A percentile compares a stretch with the other conserved stretches of the same genome.
Conservation (phyloP, 2,329 filamentous ascomycete species). For the Diplocarpon mali region DNA sequence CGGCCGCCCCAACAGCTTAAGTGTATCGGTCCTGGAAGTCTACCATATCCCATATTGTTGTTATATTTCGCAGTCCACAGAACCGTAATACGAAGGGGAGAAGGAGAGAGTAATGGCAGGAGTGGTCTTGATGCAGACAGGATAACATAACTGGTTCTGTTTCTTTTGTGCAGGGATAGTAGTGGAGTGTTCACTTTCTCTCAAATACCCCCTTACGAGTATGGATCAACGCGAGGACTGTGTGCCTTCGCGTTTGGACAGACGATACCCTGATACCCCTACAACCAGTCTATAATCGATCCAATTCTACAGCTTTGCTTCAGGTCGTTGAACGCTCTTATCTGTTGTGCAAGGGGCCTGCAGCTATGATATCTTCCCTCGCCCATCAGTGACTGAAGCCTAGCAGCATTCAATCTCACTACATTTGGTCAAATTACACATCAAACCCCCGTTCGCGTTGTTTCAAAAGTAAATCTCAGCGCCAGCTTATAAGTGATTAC, state of each 20-base stretch:
- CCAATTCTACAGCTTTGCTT: slow-evolving; percentile 2
- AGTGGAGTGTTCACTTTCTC: slow-evolving; percentile 14
- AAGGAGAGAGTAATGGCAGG: slow-evolving; percentile 21
- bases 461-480: too few species aligned
- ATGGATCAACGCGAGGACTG: slow-evolving; percentile 14
- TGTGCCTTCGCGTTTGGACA: slow-evolving; percentile 17
- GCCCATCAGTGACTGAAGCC: too few species aligned
- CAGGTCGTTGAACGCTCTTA: too few species aligned
- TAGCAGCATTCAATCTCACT: too few species aligned
- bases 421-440: too few species aligned
- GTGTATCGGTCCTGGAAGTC: background rate
- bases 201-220: slow-evolving; percentile 20
- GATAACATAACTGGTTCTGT: slow-evolving; percentile 14
- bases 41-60: slow-evolving; percentile 1
- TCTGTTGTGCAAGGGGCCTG: too few species aligned
- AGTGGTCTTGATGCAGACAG: slow-evolving; percentile 12
- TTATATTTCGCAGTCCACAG: slow-evolving; percentile 7
- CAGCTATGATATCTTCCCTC: too few species aligned
- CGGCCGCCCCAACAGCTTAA: slow-evolving; percentile 15
- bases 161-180: slow-evolving; percentile 2
- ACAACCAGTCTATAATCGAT: slow-evolving; percentile 23
- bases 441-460: too few species aligned
- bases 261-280: slow-evolving; percentile 24
- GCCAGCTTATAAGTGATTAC: too few species aligned
- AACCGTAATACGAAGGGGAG: slow-evolving; percentile 12